Base-by-base conservation (phyloP, 345 rosid genomes). In the Dimocarpus longan region DNA sequence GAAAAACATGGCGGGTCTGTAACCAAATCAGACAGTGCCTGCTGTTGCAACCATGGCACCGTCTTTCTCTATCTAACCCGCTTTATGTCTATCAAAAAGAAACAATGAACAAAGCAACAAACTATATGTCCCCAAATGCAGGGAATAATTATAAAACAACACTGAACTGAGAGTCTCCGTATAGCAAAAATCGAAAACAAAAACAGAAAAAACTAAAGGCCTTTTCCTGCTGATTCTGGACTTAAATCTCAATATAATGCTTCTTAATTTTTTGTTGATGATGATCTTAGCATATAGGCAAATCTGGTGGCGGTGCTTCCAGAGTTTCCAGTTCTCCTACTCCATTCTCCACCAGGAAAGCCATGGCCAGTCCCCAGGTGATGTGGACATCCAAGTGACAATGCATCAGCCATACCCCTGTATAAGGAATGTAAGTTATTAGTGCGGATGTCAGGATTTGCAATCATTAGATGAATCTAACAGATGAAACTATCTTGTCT, bases 311-410 rank as follows among this genome's bases (percentile, higher is more conserved):
- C 24, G 98, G 91, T 62, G 89, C 84, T 85, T 87, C 81, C 57
- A 95, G 80, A 54, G 88, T 57, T 80, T 93, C 85, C 54, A 90
- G 32, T 64, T 76, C 87, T 68, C 97, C 95, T 6, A 80, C 63
- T 70, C 99, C 98, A 70, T 95, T 80, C 9, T 93, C 96, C 1
- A 95, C 99, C 75, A 93, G 26, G 80, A 95, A 95, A 42, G 92
- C 96, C 97, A 86, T 90, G 26, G 97, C 96, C 66, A 95, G 21
- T 10, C 99, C 98, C 99, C 97, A 93, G 1, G 84, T 65, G 28
- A 95, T 89, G 66, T 95, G 99, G 80, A 90, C 96, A 80, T 95
- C 98, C 90, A 95, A 86, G 88, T 93, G 98, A 80, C 98, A 93
- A 76, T 95, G 98, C 98, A 93, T 88, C 67, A 95, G 15, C 99